phyloP scores from a whole-genome alignment of 768 basidiomycete genomes.

The Mycena haematopus region DNA sequence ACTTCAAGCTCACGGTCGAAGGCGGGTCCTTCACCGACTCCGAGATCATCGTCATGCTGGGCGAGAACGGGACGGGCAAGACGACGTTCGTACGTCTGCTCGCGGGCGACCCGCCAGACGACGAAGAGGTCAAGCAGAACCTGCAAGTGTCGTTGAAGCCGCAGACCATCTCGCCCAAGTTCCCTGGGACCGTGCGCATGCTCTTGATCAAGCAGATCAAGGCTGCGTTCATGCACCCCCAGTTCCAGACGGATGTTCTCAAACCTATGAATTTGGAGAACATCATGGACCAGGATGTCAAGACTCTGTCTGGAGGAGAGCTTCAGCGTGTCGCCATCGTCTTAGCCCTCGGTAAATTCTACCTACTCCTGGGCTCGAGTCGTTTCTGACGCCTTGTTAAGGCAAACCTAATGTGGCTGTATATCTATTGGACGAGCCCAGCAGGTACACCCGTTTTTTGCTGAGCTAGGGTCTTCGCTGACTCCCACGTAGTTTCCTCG shows the following conservation, averaged over 20 bases:
- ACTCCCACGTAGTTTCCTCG: conserved; percentile 72
- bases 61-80: conserved; percentile 99
- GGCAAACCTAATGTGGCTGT: conserved; percentile 83
- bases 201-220: conserved; percentile 94
- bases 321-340: conserved; percentile 97
- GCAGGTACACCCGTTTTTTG: conserved; percentile 59
- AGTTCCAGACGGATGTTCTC: conserved; percentile 97
- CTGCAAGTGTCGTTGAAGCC: conserved; percentile 95
- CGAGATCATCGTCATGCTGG: conserved; percentile 98
- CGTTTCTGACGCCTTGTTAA: conserved; percentile 30
- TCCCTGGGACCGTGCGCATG: conserved; percentile 96
- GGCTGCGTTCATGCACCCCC: conserved; percentile 97
- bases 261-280: conserved; percentile 97
- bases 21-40: conserved; percentile 95
- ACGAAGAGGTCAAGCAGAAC: conserved; percentile 79
- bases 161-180: conserved; percentile 97
- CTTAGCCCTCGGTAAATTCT: conserved; percentile 75
- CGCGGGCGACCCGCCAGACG: conserved; percentile 91
- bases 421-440: conserved; percentile 96
- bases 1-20: conserved; percentile 94
- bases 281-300: conserved; percentile 97
- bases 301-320: conserved; percentile 98
- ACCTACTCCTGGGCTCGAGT: background rate
- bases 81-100: conserved; percentile 97
- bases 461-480: conserved; percentile 4